Percentiles rank a stretch among this genome's conserved stretches.
phyloP scores from a whole-genome alignment of 805 yeast species.

The Yarrowia yakushimensis region DNA sequence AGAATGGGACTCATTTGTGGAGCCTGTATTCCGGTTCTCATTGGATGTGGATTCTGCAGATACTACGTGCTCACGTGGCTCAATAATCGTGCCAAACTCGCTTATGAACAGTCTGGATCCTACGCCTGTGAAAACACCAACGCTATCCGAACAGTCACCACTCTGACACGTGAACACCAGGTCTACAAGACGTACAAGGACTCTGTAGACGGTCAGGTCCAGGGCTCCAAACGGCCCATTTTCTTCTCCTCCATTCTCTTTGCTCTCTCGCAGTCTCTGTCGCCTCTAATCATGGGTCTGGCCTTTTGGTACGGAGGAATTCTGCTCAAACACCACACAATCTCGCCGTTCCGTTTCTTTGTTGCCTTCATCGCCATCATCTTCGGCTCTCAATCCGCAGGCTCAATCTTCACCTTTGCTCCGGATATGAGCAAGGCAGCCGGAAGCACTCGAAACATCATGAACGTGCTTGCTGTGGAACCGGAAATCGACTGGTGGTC shows the following conservation, averaged over 20 bases:
- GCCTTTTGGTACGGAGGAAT: constrained; percentile 46
- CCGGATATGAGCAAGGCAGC: constrained; percentile 45
- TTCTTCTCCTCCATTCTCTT: constrained; percentile 38
- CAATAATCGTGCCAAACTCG: constrained; percentile 39
- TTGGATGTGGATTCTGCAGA: constrained; percentile 43
- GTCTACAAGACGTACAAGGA: constrained; percentile 37
- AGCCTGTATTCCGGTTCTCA: constrained; percentile 40
- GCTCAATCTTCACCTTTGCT: constrained; percentile 41
- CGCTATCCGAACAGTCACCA: constrained; percentile 43
- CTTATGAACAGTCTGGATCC: constrained; percentile 41
- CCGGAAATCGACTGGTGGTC: constrained; percentile 39
- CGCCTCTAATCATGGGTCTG: constrained; percentile 43
- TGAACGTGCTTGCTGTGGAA: constrained; percentile 35
- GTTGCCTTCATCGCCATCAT: constrained; percentile 41
- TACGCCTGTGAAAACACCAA: constrained; percentile 42
- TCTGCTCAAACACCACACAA: constrained; percentile 36
- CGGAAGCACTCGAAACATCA: constrained; percentile 38
- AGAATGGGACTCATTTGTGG: constrained; percentile 42
- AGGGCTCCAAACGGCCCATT: constrained; percentile 32
- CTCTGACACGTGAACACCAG: constrained; percentile 43
- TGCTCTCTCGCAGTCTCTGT: constrained; percentile 41
- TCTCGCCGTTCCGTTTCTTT: constrained; percentile 38
- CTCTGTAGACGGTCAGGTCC: constrained; percentile 35
- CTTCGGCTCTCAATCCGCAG: constrained; percentile 45
- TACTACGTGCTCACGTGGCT: constrained; percentile 37